These are phyloP conservation scores for Ceratocystis colombiana DNA, from an alignment of 2,329 filamentous ascomycete species.

Conservation along the genomic window DNA sequence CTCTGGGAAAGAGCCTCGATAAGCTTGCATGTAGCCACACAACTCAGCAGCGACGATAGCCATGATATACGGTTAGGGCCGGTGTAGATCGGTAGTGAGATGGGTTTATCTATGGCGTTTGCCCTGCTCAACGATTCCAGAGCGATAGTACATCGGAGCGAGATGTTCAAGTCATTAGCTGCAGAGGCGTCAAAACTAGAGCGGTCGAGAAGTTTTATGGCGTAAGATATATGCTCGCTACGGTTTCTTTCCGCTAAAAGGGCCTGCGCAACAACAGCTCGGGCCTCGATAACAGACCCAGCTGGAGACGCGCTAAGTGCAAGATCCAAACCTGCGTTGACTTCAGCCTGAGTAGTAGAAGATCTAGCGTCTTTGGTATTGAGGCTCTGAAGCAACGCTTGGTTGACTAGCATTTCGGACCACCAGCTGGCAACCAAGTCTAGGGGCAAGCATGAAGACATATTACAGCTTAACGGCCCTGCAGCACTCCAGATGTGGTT, in stretches of 20 bases:
- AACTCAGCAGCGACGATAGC: slow-evolving; percentile 48
- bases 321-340: slow-evolving; percentile 48
- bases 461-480: slow-evolving; percentile 57
- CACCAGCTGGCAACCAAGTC: slow-evolving; percentile 90
- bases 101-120: slow-evolving; percentile 32
- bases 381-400: slow-evolving; percentile 55
- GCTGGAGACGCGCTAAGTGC: slow-evolving; percentile 67
- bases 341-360: slow-evolving; percentile 34
- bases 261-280: slow-evolving; percentile 50
- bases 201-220: slow-evolving; percentile 41
- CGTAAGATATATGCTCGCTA: slow-evolving; percentile 46
- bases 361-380: slow-evolving; percentile 38
- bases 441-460: slow-evolving; percentile 71
- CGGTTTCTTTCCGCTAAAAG: slow-evolving; percentile 46
- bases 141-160: slow-evolving; percentile 50
- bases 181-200: not conserved
- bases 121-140: slow-evolving; percentile 48
- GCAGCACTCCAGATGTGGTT: slow-evolving; percentile 8
- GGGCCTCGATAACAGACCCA: slow-evolving; percentile 59
- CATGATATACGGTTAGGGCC: slow-evolving; percentile 31
- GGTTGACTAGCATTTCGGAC: slow-evolving; percentile 63
- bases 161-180: slow-evolving; percentile 42
- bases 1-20: slow-evolving; percentile 45
- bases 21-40: slow-evolving; percentile 48
- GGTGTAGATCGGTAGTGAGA: slow-evolving; percentile 10